Base-by-base conservation (phyloP, 2,329 filamentous ascomycete genomes). In the Penicillium sp. region DNA sequence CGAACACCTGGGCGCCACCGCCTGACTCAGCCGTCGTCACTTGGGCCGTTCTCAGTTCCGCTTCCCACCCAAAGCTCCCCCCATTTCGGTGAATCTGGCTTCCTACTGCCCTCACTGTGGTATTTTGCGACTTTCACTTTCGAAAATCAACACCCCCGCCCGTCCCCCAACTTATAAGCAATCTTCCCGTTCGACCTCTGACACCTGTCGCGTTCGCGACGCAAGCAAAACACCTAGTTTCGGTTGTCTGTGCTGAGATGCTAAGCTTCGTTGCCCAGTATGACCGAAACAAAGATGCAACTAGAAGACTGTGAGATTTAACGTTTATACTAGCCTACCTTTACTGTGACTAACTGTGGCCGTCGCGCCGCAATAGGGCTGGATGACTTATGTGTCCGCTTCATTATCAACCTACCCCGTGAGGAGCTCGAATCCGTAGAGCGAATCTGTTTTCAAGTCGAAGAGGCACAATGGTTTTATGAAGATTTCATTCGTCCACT, bases 381-480 rank as follows among this genome's bases (percentile, higher is more conserved):
- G 80, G 93, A 98, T 87, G 93, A 98, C 79, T 85, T 98, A 58
- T 96, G 92, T 77, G 93, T 96, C 74, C 91, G 96, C 73, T 99
- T 99, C 78, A 93, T 99, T 72, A 91, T 98, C 76, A 98, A 99
- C 78, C 85, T 98, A 60, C 95, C 96, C 46, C 84, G 90, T 63
- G 91, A 95, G 76, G 95, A 99, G 76, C 85, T 98, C 47, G 87
- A 88, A 64, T 92, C 90, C 2, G 90, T 96, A 56, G 91, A 92
- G 72, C 89, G 95, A 71, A 95, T 99, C 77, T 98, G 93, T 78
- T 99, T 99, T 75, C 93, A 98, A 78, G 90, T 99, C 67, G 95
- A 99, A 77, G 96, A 99, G 78, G 95, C 95, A 68, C 96, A 99
- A 86, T 99, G 95, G 95, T 99, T 96, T 78, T 99, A 99, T 85